Percentiles rank a stretch among this genome's conserved stretches.
Conservation (phyloP, 2,329 filamentous ascomycete genomes). For the Claviceps maximensis region DNA sequence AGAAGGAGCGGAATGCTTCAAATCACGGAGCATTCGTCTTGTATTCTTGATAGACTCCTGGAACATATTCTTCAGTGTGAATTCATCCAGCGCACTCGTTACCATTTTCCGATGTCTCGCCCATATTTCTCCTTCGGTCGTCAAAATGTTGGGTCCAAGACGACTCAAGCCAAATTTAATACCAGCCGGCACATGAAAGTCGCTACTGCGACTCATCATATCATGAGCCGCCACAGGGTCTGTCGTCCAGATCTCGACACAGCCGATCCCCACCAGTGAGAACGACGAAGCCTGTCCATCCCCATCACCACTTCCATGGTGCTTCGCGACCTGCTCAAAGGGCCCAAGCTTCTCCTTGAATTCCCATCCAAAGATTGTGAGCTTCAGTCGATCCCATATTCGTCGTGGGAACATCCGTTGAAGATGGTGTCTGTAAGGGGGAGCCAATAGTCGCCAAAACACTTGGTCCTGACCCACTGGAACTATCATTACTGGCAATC, state of each 20-base stretch:
- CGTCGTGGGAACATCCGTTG: neutral
- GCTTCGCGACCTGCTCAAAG: neutral
- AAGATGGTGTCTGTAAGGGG: neutral
- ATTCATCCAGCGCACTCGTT: neutral
- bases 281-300: neutral
- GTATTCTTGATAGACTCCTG: neutral
- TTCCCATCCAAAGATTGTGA: conserved; percentile 2
- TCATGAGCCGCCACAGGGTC: neutral
- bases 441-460: conserved; percentile 1
- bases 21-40: neutral
- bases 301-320: neutral
- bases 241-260: conserved; percentile 1
- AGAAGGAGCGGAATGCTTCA: neutral
- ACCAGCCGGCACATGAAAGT: neutral
- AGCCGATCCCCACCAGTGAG: neutral
- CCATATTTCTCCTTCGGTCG: neutral
- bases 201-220: neutral
- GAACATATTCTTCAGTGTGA: neutral
- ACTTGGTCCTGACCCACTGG: neutral
- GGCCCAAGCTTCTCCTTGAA: conserved; percentile 2
- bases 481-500: neutral
- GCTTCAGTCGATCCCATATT: neutral
- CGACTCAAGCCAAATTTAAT: neutral
- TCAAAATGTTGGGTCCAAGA: neutral
- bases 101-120: neutral